Percentiles rank a stretch among this genome's conserved stretches.
Evolutionary conservation across 1,139 yeast species (phyloP).

Genomic region (Saccharomyces hybrid): DNA sequence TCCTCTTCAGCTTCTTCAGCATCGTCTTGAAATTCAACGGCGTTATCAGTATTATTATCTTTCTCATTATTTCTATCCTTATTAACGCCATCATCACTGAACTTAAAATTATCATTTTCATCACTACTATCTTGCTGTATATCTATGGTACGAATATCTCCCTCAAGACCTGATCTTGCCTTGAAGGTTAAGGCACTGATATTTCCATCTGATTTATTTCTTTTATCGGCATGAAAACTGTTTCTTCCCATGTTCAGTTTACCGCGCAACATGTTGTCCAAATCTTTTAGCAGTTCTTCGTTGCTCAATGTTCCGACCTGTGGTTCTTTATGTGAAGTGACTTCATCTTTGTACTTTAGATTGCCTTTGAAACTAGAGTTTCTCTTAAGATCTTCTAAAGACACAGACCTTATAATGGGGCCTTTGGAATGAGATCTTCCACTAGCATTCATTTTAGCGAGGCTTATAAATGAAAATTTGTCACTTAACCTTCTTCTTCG

Average conservation of each 20-base stretch:
- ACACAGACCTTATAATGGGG: not conserved
- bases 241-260: conserved; percentile 16
- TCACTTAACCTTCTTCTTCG: not conserved
- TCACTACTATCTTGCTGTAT: conserved; percentile 1
- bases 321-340: not conserved
- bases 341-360: not conserved
- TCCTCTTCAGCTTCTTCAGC: conserved; percentile 23
- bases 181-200: conserved; percentile 8
- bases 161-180: conserved; percentile 11
- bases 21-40: conserved; percentile 2
- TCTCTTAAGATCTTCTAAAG: not conserved
- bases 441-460: not conserved
- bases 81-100: not conserved
- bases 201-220: conserved; percentile 6
- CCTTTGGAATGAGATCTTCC: not conserved
- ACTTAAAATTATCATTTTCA: conserved; percentile 1
- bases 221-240: conserved; percentile 6
- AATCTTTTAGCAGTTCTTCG: conserved; percentile 9
- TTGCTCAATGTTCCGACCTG: not conserved
- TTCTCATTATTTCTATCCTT: conserved; percentile 4
- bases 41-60: conserved; percentile 7
- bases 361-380: not conserved
- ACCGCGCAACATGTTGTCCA: conserved; percentile 21
- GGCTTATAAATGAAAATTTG: not conserved
- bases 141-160: conserved; percentile 8